Percentiles rank a stretch among this genome's conserved stretches.
These are phyloP conservation scores for Brassica cretica DNA, from an alignment of 345 rosid genomes.

Conservation along the genomic window DNA sequence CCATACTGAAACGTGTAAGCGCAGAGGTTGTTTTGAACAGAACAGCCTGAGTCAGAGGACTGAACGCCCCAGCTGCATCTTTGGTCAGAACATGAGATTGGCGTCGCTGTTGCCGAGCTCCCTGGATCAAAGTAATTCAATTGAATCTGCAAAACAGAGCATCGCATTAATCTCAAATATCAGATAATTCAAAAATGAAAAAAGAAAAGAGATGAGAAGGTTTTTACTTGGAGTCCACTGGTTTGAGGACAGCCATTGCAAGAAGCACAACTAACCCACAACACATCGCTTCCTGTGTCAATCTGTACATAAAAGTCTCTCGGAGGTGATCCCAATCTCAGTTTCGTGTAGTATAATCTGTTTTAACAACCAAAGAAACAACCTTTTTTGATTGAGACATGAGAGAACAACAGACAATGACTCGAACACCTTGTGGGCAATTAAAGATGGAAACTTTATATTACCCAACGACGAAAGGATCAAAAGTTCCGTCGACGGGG, in stretches of 20 bases:
- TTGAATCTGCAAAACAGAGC: slow-evolving; percentile 58
- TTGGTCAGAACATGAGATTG: slow-evolving; percentile 69
- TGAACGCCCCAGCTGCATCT: slow-evolving; percentile 64
- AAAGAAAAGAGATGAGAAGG: not conserved
- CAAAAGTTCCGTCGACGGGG: slow-evolving; percentile 71
- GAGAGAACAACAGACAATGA: not conserved
- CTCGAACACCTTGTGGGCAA: slow-evolving; percentile 31
- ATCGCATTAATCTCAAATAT: slow-evolving; percentile 11
- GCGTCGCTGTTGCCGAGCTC: slow-evolving; percentile 72
- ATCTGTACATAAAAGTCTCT: slow-evolving; percentile 86
- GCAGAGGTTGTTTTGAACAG: slow-evolving; percentile 61
- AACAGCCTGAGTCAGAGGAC: slow-evolving; percentile 74
- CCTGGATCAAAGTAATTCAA: slow-evolving; percentile 74
- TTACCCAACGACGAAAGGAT: slow-evolving; percentile 91
- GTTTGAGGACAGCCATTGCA: slow-evolving; percentile 86
- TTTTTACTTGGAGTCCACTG: slow-evolving; percentile 78
- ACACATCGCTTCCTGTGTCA: slow-evolving; percentile 97
- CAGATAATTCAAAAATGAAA: not conserved
- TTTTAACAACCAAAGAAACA: not conserved
- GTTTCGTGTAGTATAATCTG: slow-evolving; percentile 83
- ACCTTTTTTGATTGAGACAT: slow-evolving; percentile 1
- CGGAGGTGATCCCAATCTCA: slow-evolving; percentile 86
- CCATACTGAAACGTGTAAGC: slow-evolving; percentile 91
- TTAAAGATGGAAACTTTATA: not conserved
- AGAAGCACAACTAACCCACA: slow-evolving; percentile 84